Evolutionary conservation across 139 green algal species (phyloP), one percentile per base, ranked within the genome.

Genomic region (Gonium pectorale): DNA sequence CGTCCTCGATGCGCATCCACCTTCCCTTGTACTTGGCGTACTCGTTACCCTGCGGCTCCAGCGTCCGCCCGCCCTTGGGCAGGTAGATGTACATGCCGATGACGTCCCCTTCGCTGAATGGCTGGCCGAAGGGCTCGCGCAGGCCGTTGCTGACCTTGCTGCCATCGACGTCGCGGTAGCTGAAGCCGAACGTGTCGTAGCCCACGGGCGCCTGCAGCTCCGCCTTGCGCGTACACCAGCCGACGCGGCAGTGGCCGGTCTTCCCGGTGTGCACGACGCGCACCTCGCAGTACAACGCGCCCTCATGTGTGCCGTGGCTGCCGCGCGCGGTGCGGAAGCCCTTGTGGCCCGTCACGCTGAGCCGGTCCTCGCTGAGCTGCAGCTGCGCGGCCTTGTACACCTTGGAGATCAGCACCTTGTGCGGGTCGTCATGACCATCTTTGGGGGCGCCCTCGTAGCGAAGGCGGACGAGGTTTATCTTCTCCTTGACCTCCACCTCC

Each of bases 191-290:
- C 31, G 73, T 59, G 81, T 98, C 94, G 80, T 92, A 96, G 17
- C 94, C 94, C 35, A 98, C 94, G 4, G 95, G 95, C n/a, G 91
- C 95, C 54, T 98, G 89, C 6, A 98, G 83, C 80, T 98, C 94
- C 7, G 91, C 90, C 60, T 92, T 86, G 52, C 89, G 87, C 0
- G 94, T 97, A 64, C 92, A 88, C 93, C 94, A 98, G 19, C 95
- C 95, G 5, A 97, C 11, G 17, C 95, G 89, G 43, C 78, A 89
- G 46, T 95, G 94, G 37, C 94, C 93, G 37, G 85, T 96, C 33
- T 54, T 38, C 0, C 93, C 95, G 29, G 98, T 81, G 19, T 89
- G 81, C n/a, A 79, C 83, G 11, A 98, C 60, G 6, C 40, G 86
- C 1, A 91, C 90, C 82, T 98, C 95, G 68, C 89, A 98, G 81